phyloP scores from a whole-genome alignment of 1,284 basidiomycete genomes.

The Uromyces viciae-fabae region DNA sequence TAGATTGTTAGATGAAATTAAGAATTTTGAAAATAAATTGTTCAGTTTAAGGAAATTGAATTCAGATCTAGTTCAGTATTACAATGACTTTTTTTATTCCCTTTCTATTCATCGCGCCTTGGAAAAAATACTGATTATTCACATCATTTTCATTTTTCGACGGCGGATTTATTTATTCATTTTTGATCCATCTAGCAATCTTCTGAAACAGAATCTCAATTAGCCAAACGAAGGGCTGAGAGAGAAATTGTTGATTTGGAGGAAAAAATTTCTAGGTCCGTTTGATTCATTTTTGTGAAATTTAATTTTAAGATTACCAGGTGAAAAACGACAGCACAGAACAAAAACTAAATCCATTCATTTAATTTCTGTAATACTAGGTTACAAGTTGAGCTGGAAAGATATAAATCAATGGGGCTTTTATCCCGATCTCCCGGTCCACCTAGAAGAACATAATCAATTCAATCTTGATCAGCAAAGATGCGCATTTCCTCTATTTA shows the following conservation, averaged over 20 bases:
- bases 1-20: conserved; percentile 46
- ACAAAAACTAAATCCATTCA: too few relatives aligned
- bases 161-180: background rate
- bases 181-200: conserved; percentile 63
- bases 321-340: background rate
- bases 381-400: conserved; percentile 43
- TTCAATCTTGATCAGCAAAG: background rate
- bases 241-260: conserved; percentile 69
- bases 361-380: conserved; percentile 8
- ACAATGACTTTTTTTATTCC: conserved; percentile 61
- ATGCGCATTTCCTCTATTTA: background rate
- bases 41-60: conserved; percentile 51
- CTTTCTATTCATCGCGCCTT: conserved; percentile 62
- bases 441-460: conserved; percentile 18
- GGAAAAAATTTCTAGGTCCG: conserved; percentile 66
- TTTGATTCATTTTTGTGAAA: background rate
- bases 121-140: conserved; percentile 59
- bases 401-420: conserved; percentile 41
- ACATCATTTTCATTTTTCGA: conserved; percentile 38
- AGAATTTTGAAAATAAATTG: conserved; percentile 48
- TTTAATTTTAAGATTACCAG: background rate
- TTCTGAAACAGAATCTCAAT: conserved; percentile 64
- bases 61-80: conserved; percentile 50
- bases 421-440: conserved; percentile 43
- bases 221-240: conserved; percentile 69